These are phyloP conservation scores for Carex kokanica DNA, from an alignment of 176 grass and related monocot genomes.

Conservation along the genomic window DNA sequence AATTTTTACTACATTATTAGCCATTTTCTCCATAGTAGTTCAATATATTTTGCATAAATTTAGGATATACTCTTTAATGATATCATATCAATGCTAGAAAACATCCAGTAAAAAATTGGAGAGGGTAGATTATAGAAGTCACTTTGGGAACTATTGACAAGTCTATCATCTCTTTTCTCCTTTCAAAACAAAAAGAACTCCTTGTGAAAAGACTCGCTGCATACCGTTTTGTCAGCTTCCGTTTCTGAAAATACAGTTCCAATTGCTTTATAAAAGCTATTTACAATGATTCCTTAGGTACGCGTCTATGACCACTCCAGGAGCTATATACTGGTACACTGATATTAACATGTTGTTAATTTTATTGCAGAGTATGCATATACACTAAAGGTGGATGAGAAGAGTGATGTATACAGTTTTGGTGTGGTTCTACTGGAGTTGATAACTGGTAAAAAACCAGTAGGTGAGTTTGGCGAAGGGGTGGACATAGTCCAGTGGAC, in stretches of 20 bases:
- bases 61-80: background rate
- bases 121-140: background rate
- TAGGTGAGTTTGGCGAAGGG: constrained; percentile 77
- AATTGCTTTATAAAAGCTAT: constrained; percentile 30
- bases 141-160: constrained; percentile 8
- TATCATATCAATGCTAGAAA: too few relatives aligned
- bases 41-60: background rate
- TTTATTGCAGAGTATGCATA: constrained; percentile 78
- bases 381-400: constrained; percentile 79
- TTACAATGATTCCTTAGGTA: constrained; percentile 10
- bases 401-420: constrained; percentile 92
- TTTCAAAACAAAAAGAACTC: constrained; percentile 15
- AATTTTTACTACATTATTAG: too few relatives aligned
- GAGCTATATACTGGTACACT: background rate
- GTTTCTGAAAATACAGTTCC: constrained; percentile 23
- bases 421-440: constrained; percentile 86
- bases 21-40: background rate
- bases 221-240: constrained; percentile 16
- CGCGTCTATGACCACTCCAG: background rate
- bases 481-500: constrained; percentile 99
- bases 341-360: background rate
- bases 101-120: background rate
- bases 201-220: constrained; percentile 21
- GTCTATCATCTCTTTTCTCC: background rate
- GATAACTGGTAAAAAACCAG: constrained; percentile 54